Base-by-base conservation (phyloP, 2,329 filamentous ascomycete genomes). In the Hymenoscyphus linearis region DNA sequence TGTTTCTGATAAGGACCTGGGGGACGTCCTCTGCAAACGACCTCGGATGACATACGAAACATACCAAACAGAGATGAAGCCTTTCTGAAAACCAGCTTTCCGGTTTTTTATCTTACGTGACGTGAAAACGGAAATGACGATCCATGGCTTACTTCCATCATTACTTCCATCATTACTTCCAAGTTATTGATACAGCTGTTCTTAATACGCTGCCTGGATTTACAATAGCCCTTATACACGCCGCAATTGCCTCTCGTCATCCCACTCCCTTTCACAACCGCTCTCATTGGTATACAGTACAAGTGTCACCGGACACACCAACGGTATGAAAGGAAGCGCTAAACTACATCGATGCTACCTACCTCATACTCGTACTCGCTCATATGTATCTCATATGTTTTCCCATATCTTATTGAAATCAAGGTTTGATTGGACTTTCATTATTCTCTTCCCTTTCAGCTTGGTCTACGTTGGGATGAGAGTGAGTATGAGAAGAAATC, bases 221-320 rank as follows among this genome's bases (percentile, higher is more conserved):
- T 18, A 47, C n/a, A 47, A 18, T n/a, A 25, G 22, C n/a, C 4
- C n/a, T n/a, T n/a, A n/a, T n/a, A 18, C 12, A 22, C 18, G 2
- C n/a, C 40, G 6, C 50, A 16, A 27, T 5, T 5, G 25, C 50
- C 50, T 53, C 50, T 53, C 50, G 5, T 53, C 50, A 14, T n/a
- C 25, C 50, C 50, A 53, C 25, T 18, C 50, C 50, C 26, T 27
- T 14, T 34, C 25, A 34, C 25, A 53, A 14, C 50, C 13, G 25
- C 22, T 25, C 50, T 53, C 12, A 34, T 53, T 53, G 22, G 50
- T 26, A 34, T 13, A 6, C 27, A 31, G 26, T 13, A 27, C 50
- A 53, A 53, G 50, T 31, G 27, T 53, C 50, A 53, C 50, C 50
- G 31, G 50, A 31, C 50, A 53, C 50, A 53, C 50, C 50, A 53